Base-by-base conservation (phyloP, 116 monocot genomes). In the Papilionanthe hybrid region DNA sequence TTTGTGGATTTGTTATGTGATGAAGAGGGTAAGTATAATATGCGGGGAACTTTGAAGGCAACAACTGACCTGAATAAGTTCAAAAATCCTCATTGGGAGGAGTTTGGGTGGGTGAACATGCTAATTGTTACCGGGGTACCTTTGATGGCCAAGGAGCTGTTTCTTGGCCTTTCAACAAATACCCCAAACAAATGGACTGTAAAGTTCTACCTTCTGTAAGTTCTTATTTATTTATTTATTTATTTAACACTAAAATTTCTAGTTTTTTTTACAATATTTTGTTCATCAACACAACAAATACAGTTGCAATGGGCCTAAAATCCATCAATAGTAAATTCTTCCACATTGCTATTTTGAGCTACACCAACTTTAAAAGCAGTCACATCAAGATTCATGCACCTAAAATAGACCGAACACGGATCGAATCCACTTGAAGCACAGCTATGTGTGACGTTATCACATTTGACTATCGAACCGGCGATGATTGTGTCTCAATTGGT, bases 401-500 rank as follows among this genome's bases (percentile, higher is more conserved):
- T 0, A 80, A 28, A 63, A 81, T 28, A 97, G 97, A 53, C 94
- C 94, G 13, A 94, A 92, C 87, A 97, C 97, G 2, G 97, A 97
- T 4, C 94, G 97, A 7, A 88, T 97, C 37, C 94, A 94, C 88
- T 56, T 97, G 45, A 91, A 92, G 72, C 77, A 84, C 0, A 91
- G 65, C 78, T 30, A 1, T 82, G 81, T 0, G 90, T 94, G 45
- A 29, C n/a, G 10, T 92, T 97, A 45, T 58, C 55, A n/a, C 42
- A 72, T 7, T 81, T 89, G 0, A 11, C n/a, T 29, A 89, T 97
- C 19, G 78, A 0, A 97, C 92, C 0, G 94, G 97, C 10, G 97
- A 97, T n/a, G 97, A 97, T 44, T 97, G 97, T 79, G 78, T 97
- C 84, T 97, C 97, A 0, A 77, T 94, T 11, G 97, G 97, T 5